Evolutionary conservation across 2,329 filamentous ascomycete species (phyloP).

Genomic region (Ophiosphaerella korrae): DNA sequence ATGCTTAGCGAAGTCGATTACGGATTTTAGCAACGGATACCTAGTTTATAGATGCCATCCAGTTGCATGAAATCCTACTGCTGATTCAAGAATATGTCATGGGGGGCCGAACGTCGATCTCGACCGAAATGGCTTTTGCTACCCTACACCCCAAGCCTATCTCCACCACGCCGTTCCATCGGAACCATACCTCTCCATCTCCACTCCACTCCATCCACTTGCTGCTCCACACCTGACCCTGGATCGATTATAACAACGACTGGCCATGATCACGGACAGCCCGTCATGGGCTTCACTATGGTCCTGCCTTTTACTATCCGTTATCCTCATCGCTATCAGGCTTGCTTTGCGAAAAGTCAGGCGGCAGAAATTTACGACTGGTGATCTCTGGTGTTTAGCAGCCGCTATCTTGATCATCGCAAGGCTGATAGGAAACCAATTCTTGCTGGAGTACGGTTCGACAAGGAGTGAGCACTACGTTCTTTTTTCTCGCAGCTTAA

Average conservation of each 20-base stretch:
- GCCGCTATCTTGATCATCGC: slow-evolving; percentile 15
- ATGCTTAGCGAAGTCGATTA: not conserved
- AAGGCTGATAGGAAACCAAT: slow-evolving; percentile 18
- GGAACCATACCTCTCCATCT: too few species aligned
- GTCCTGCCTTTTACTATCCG: slow-evolving; percentile 19
- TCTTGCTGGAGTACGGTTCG: slow-evolving; percentile 18
- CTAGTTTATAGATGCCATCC: not conserved
- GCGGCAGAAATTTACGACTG: slow-evolving; percentile 15
- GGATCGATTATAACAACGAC: not conserved
- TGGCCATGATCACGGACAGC: not conserved
- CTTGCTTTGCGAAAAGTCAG: slow-evolving; percentile 15
- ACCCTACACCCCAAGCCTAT: too few species aligned
- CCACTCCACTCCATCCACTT: too few species aligned
- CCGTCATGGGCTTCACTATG: slow-evolving; percentile 16
- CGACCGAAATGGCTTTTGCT: not conserved
- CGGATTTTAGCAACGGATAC: not conserved
- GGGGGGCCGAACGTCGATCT: not conserved
- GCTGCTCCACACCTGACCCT: too few species aligned
- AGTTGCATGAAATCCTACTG: not conserved
- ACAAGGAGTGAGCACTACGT: slow-evolving; percentile 14
- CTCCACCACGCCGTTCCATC: too few species aligned
- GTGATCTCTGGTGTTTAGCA: slow-evolving; percentile 23
- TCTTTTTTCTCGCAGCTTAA: not conserved
- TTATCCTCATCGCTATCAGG: slow-evolving; percentile 15
- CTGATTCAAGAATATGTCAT: not conserved